Conservation (phyloP, 441 rosid species). For the Adansonia grandidieri region DNA sequence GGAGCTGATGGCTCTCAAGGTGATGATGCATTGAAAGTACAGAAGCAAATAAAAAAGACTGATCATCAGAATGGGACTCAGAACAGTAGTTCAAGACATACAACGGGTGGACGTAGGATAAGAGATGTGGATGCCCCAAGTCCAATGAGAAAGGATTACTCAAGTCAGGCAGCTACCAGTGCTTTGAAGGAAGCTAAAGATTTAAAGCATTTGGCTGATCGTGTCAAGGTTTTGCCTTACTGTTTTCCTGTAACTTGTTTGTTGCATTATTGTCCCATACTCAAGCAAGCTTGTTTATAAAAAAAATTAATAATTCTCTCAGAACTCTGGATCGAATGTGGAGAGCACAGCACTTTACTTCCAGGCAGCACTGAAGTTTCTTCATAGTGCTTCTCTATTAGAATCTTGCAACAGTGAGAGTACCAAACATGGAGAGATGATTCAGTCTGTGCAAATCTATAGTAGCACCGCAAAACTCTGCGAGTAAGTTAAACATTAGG, state of each 20-base stretch:
- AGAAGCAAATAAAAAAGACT: constrained; percentile 48
- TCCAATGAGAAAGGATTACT: constrained; percentile 72
- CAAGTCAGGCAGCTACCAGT: constrained; percentile 69
- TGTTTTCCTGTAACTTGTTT: constrained; percentile 28
- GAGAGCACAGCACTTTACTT: constrained; percentile 82
- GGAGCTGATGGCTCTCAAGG: constrained; percentile 38
- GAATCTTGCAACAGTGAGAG: constrained; percentile 70
- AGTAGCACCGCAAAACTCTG: constrained; percentile 88
- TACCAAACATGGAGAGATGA: constrained; percentile 72
- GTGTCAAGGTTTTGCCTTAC: constrained; percentile 65
- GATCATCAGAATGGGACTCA: constrained; percentile 55
- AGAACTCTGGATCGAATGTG: constrained; percentile 59
- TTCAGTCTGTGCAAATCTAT: constrained; percentile 68
- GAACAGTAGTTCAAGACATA: constrained; percentile 45
- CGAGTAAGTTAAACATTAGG: constrained; percentile 71
- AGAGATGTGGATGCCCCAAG: constrained; percentile 64
- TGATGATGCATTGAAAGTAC: constrained; percentile 45
- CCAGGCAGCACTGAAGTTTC: constrained; percentile 95
- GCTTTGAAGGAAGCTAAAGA: constrained; percentile 91
- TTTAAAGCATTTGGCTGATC: constrained; percentile 95
- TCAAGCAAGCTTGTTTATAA: constrained; percentile 26
- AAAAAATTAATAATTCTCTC: constrained; percentile 31
- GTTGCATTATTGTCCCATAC: constrained; percentile 21
- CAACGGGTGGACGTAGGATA: constrained; percentile 57
- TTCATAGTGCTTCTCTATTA: constrained; percentile 77